phyloP scores from a whole-genome alignment of 2,329 filamentous ascomycete genomes.

The Tolypocladium endophyticum region DNA sequence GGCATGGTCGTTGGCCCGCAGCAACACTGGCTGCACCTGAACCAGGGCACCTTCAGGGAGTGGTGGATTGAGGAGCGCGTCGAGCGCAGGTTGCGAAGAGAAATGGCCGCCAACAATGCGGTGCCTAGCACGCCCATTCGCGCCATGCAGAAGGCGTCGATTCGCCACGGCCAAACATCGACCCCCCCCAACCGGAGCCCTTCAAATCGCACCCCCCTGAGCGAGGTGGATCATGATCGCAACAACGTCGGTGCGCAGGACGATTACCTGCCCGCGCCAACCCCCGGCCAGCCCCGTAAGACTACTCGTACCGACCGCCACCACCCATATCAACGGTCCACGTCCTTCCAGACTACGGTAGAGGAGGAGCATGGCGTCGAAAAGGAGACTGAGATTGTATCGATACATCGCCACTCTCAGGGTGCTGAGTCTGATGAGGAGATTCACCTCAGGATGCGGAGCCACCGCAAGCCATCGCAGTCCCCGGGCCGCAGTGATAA shows the following conservation, averaged over 20 bases:
- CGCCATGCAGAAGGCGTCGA: constrained; percentile 48
- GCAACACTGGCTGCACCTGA: constrained; percentile 97
- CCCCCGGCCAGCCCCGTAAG: constrained; percentile 91
- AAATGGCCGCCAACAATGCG: constrained; percentile 38
- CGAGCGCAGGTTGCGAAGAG: constrained; percentile 54
- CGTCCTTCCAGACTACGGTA: constrained; percentile 29
- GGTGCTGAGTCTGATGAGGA: constrained; percentile 73
- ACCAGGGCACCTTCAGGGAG: constrained; percentile 94
- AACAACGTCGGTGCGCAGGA: constrained; percentile 62
- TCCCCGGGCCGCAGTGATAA: constrained; percentile 52
- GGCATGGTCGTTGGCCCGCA: constrained; percentile 98
- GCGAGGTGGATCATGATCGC: constrained; percentile 80
- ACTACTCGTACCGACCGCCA: constrained; percentile 68
- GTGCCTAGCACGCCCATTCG: constrained; percentile 50
- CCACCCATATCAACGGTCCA: constrained; percentile 57
- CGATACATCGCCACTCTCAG: constrained; percentile 50
- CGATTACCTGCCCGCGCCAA: constrained; percentile 88
- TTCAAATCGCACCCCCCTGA: constrained; percentile 73
- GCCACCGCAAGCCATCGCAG: constrained; percentile 53
- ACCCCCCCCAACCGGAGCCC: constrained; percentile 76
- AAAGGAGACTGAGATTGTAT: constrained; percentile 50
- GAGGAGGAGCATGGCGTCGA: constrained; percentile 43
- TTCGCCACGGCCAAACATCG: constrained; percentile 58
- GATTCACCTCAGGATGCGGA: constrained; percentile 63
- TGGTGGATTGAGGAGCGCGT: constrained; percentile 93